These are phyloP conservation scores for Apiospora rasikravindrae DNA, from an alignment of 2,329 filamentous ascomycete genomes.

Conservation along the genomic window DNA sequence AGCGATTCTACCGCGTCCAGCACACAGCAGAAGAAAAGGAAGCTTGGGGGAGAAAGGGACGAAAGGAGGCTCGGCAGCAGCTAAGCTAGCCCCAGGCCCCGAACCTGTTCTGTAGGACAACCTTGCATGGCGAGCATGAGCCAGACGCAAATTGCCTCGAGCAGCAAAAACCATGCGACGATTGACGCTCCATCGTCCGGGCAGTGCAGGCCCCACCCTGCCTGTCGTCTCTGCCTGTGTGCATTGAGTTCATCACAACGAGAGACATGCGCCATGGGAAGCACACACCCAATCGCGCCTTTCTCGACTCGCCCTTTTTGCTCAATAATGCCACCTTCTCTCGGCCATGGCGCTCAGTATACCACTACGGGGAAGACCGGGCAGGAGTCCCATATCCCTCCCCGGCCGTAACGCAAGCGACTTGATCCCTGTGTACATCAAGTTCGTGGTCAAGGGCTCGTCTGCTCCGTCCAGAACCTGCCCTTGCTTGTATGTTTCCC, in stretches of 20 bases:
- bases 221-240: background rate
- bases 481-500: background rate
- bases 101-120: conserved; percentile 2
- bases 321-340: background rate
- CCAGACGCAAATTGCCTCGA: conserved; percentile 17
- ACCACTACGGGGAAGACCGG: background rate
- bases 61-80: background rate
- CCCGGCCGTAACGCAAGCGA: background rate
- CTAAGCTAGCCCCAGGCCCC: background rate
- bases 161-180: conserved; percentile 5
- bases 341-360: background rate
- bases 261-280: background rate
- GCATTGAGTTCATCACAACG: conserved; percentile 7
- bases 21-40: background rate
- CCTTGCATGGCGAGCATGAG: conserved; percentile 12
- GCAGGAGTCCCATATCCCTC: conserved; percentile 7
- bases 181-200: conserved; percentile 11
- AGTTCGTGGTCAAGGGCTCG: conserved; percentile 2
- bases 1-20: background rate
- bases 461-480: background rate
- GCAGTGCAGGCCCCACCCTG: conserved; percentile 16
- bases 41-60: background rate
- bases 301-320: background rate
- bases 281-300: background rate
- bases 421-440: conserved; percentile 7